Evolutionary conservation across 129 eudicot genomes (phyloP), one percentile per base, ranked within the genome.

Genomic region (Helianthus tuberosus): DNA sequence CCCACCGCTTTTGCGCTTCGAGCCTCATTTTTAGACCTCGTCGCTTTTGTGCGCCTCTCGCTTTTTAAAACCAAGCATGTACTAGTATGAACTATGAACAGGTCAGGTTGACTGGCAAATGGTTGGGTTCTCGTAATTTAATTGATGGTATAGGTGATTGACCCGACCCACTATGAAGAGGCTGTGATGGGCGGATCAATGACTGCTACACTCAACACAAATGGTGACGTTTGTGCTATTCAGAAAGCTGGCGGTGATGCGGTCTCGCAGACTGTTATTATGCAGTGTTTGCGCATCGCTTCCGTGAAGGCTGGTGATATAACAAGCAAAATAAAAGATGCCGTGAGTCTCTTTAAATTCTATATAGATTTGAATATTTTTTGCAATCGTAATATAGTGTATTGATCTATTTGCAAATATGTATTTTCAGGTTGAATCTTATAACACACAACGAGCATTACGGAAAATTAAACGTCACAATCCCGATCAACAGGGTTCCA

Each of bases 221-320:
- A 86, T 78, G 97, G 97, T 59, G 99, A 94, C 62, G 79, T 94
- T 66, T 94, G 99, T 86, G 96, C 99, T 72, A 87, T 94, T 78
- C 99, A 94, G 63, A 94, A 94, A 81, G 91, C 93, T 53, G 99
- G 99, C 46, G 99, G 97, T 70, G 96, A 77, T 4, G 99, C 91
- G 58, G 87, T 94, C 64, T 66, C 82, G 81, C 96, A 86, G 62
- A 91, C 89, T 79, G 91, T 85, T 48, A 81, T 94, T 55, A 86
- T 94, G 97, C 96, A 91, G 81, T 94, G 99, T 83, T 80, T 94
- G 76, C 91, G 97, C 48, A 77, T 88, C 72, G 99, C 99, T 68
- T 81, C 93, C 41, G 89, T 86, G 27, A 94, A 94, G 83, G 99
- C 96, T 15, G 85, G 82, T 12, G 99, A 94, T 78, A 80, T 94